These are phyloP conservation scores for Populus hybrid DNA, from an alignment of 441 rosid species.

Conservation along the genomic window DNA sequence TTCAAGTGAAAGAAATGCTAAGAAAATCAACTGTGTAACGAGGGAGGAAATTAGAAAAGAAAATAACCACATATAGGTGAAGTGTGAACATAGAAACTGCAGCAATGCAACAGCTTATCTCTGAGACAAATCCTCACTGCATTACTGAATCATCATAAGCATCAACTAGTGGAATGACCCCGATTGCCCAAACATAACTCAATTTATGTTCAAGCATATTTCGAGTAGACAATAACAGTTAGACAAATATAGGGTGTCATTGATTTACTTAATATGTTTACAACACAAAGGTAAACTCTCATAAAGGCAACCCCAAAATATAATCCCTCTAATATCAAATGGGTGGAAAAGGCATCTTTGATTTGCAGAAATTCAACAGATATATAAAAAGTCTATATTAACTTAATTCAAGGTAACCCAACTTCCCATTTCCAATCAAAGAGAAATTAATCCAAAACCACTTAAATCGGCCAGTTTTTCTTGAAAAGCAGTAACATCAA, in stretches of 20 bases:
- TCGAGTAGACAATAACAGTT: background rate
- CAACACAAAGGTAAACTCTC: background rate
- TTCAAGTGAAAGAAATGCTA: background rate
- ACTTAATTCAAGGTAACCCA: background rate
- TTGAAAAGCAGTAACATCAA: background rate
- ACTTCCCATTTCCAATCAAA: constrained; percentile 7
- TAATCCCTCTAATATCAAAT: background rate
- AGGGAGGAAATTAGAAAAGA: background rate
- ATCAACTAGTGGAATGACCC: background rate
- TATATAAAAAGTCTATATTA: background rate
- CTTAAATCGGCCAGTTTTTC: background rate
- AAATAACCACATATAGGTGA: background rate
- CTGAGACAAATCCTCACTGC: background rate
- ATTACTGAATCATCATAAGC: background rate
- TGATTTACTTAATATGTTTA: background rate
- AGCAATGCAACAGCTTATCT: background rate
- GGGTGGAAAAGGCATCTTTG: background rate
- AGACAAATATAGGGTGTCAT: background rate
- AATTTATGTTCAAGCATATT: background rate
- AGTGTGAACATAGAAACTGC: background rate
- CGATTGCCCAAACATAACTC: background rate
- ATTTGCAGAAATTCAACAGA: constrained; percentile 9
- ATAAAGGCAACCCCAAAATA: background rate
- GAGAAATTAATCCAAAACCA: background rate
- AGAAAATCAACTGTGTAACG: background rate